Evolutionary conservation across 2,329 filamentous ascomycete species (phyloP).

Genomic region (Malbranchea cinnamomea): DNA sequence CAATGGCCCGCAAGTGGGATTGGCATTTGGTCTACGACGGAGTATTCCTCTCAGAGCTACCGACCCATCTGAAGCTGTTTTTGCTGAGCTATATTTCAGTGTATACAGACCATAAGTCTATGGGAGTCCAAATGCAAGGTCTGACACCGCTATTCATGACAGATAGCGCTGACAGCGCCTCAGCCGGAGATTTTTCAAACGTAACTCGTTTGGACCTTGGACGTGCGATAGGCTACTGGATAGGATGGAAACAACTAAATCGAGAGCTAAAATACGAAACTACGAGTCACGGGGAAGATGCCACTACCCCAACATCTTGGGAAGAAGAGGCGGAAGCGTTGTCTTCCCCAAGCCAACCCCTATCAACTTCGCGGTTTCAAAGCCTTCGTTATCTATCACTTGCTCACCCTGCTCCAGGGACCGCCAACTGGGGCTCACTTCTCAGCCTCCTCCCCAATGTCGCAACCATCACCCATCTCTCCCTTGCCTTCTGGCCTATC

Average conservation of each 20-base stretch:
- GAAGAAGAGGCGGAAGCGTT: slow-evolving; percentile 17
- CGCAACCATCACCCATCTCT: slow-evolving; percentile 45
- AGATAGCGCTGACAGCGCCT: slow-evolving; percentile 7
- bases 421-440: slow-evolving; percentile 40
- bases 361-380: slow-evolving; percentile 28
- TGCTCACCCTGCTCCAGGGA: slow-evolving; percentile 30
- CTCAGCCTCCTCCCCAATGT: slow-evolving; percentile 38
- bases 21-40: slow-evolving; percentile 43
- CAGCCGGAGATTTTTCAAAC: slow-evolving; percentile 21
- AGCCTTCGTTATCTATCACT: slow-evolving; percentile 44
- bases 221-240: slow-evolving; percentile 32
- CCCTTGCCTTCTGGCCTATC: slow-evolving; percentile 46
- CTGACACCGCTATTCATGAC: slow-evolving; percentile 36
- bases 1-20: slow-evolving; percentile 41
- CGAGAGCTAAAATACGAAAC: slow-evolving; percentile 26
- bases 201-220: slow-evolving; percentile 39
- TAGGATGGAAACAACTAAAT: slow-evolving; percentile 34
- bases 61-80: slow-evolving; percentile 35
- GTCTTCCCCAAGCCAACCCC: slow-evolving; percentile 4
- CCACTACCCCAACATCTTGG: slow-evolving; percentile 24
- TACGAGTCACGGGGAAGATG: slow-evolving; percentile 3
- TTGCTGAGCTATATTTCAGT: slow-evolving; percentile 42
- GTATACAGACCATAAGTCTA: slow-evolving; percentile 29
- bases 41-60: slow-evolving; percentile 37
- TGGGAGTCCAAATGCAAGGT: slow-evolving; percentile 26